These are phyloP conservation scores for Babesia divergens DNA, from an alignment of 169 alveolate species.

Conservation along the genomic window DNA sequence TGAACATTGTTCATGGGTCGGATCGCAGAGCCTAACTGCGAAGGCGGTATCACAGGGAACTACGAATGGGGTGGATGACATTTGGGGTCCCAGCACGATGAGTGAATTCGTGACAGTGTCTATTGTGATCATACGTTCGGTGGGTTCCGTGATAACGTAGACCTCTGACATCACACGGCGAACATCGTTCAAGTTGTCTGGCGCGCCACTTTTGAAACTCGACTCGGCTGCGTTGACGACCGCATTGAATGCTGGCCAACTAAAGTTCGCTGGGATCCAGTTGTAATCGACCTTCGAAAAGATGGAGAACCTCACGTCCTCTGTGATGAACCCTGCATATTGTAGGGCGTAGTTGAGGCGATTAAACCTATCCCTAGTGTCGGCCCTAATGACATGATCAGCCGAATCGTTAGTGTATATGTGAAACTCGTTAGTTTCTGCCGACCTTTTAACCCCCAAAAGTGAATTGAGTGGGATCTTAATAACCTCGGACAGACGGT, in stretches of 20 bases:
- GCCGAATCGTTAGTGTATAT: conserved; percentile 24
- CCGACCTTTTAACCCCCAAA: conserved; percentile 8
- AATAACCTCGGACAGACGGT: not conserved
- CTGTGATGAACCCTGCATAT: conserved; percentile 71
- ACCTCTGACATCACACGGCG: not conserved
- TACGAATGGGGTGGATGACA: conserved; percentile 39
- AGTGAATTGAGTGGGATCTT: conserved; percentile 12
- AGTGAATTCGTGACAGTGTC: conserved; percentile 20
- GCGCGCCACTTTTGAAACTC: not conserved
- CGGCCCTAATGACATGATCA: conserved; percentile 19
- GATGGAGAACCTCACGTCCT: conserved; percentile 30
- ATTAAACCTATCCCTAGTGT: conserved; percentile 17
- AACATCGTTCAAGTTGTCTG: not conserved
- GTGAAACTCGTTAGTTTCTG: conserved; percentile 8
- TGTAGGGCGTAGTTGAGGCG: conserved; percentile 71
- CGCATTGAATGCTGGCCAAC: not conserved
- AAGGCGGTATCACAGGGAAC: conserved; percentile 1
- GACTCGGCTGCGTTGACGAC: conserved; percentile 15
- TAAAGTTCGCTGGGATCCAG: conserved; percentile 9
- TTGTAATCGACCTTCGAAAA: conserved; percentile 33
- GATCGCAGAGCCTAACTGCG: conserved; percentile 17
- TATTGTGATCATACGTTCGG: not conserved
- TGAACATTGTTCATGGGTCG: conserved; percentile 1
- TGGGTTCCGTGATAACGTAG: conserved; percentile 29
- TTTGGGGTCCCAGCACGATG: conserved; percentile 43